Evolutionary conservation across 1,139 yeast genomes (phyloP), one percentile per base, ranked within the genome.

Genomic region (Geotrichum australiense): DNA sequence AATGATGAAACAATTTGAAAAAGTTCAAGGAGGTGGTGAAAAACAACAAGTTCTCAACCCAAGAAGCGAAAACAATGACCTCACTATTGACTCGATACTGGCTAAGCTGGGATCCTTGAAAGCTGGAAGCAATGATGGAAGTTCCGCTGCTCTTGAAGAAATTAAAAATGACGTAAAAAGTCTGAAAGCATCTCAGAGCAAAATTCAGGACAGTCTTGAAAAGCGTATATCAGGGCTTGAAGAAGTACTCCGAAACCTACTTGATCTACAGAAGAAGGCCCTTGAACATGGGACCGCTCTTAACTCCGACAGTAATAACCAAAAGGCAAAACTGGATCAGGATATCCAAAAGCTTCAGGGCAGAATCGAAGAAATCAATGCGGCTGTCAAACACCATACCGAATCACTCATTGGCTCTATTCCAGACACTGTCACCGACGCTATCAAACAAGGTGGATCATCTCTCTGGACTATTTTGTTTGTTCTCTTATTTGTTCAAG

Each of bases 361-460:
- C 30, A 51, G 47, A 39, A 41, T 54, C 10, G 58, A 52, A 25
- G 50, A 45, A 29, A 49, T 56, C 26, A 50, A 50, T 32, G 32
- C 35, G 28, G 42, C 51, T 5, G 53, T 56, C 14, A 37, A 32
- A 23, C 61, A 58, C 39, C 62, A 59, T 43, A 52, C 59, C 5
- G 38, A 50, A 11, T 48, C 49, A n/a, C 45, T 56, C 36, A 32
- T 27, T 2, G 60, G 60, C 5, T 39, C 56, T 2, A 37, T 58
- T 8, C 55, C 61, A 2, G 58, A 54, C 14, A 50, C 60, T 1
- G 50, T 59, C 28, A 46, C 53, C 12, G 52, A 47, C 7, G 62
- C 63, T 16, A 43, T 56, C 26, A 44, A 42, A 22, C 53, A 50
- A 22, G 59, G 59, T 11, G 61, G 61, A 2, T 57, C 59, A 5